Evolutionary conservation across 2,329 filamentous ascomycete species (phyloP), one percentile per base, ranked within the genome.

Genomic region (Ceratocystis cubensis): DNA sequence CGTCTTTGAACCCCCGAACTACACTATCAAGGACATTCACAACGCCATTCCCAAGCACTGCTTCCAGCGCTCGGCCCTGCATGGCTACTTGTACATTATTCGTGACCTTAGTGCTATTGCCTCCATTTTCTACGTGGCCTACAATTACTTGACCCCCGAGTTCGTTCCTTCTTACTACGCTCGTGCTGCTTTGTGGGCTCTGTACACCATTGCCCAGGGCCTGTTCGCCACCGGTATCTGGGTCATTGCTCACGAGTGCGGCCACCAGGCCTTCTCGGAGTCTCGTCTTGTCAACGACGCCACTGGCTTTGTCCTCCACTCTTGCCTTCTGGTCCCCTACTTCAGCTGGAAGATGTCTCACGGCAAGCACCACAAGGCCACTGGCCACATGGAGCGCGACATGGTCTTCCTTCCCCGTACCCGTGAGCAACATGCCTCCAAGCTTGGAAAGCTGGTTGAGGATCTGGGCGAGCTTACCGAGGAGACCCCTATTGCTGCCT

Each of bases 281-380:
- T 96, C 89, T 73, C 93, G 89, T 80, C 79, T 85, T 10, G 78
- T 96, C 75, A 97, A 97, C 80, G 91, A 97, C 77, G 84, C 89
- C 30, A 91, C 94, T 67, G 93, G 93, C 73, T 96, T 90, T 89
- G 76, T 96, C 75, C 84, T 90, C 72, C 93, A 97, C 80, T 96
- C 92, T 46, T 77, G 85, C 57, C 85, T 96, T 48, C 82, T 96
- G 66, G 93, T 99, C 62, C 94, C 94, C 25, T 99, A 97, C 81
- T 99, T 96, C 81, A 96, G 91, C 75, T 99, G 94, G 94, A 96
- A 99, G 81, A 92, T 97, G 78, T 96, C 91, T 71, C 94, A 99
- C 80, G 89, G 91, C 81, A 96, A 96, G 85, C 94, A 99, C 82
- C 94, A 99, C 88, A 97, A 97, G 84, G 91, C 92, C 70, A 99